Percentiles rank a stretch among this genome's conserved stretches.
phyloP scores from a whole-genome alignment of 495 filamentous ascomycete species.

The Staphylotrichum longicolle region DNA sequence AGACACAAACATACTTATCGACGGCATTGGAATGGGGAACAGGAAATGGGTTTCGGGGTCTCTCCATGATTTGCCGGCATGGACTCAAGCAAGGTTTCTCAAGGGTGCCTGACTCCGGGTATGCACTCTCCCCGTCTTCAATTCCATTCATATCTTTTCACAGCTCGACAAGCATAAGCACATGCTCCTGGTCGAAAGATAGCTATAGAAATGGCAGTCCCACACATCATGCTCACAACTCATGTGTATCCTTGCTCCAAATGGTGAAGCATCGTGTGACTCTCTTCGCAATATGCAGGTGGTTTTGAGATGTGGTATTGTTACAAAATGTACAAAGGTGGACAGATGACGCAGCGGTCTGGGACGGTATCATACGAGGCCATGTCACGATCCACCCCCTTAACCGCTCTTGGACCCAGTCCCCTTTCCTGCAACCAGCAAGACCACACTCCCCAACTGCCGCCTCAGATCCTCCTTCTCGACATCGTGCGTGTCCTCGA shows the following conservation, averaged over 20 bases:
- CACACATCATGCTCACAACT: background rate
- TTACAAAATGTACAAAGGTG: background rate
- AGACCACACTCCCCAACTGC: slow-evolving; percentile 81
- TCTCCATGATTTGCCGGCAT: background rate
- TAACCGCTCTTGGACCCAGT: background rate
- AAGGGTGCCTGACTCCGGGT: slow-evolving; percentile 8
- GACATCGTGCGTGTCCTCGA: slow-evolving; percentile 98
- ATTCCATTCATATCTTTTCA: background rate
- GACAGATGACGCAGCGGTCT: no score
- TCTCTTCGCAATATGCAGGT: no score
- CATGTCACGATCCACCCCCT: background rate
- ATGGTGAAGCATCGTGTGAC: no score
- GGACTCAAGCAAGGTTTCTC: background rate
- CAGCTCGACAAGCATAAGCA: background rate
- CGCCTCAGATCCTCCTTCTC: slow-evolving; percentile 85
- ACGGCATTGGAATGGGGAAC: background rate
- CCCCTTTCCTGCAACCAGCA: slow-evolving; percentile 65
- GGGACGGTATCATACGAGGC: no score
- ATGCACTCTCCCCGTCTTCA: slow-evolving; percentile 1
- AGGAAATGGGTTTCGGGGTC: background rate
- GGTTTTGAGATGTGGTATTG: background rate
- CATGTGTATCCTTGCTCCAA: no score
- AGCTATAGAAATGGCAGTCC: slow-evolving; percentile 4
- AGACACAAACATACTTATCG: no score
- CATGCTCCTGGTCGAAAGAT: background rate